Evolutionary conservation across 176 grass and related monocot species (phyloP).

Genomic region (Tuctoria greenei): DNA sequence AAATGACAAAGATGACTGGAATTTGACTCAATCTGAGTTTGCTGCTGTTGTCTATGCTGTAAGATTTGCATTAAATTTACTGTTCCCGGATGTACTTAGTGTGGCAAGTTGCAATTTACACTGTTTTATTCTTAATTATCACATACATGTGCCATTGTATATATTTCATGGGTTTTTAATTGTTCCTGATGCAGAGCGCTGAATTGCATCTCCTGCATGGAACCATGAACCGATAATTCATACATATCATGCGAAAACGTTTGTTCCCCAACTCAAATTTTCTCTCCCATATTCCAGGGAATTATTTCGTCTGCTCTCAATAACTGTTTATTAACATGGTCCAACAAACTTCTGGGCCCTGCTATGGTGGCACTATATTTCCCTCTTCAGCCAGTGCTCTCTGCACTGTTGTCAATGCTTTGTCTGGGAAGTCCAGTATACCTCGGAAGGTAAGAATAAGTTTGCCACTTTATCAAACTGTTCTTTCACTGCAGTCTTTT

Average conservation of each 20-base stretch:
- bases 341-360: constrained; percentile 87
- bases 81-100: not conserved
- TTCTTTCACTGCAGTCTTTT: not conserved
- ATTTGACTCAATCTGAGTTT: constrained; percentile 63
- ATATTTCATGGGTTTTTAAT: no score
- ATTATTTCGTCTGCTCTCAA: constrained; percentile 57
- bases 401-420: constrained; percentile 64
- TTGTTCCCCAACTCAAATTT: constrained; percentile 1
- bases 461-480: constrained; percentile 7
- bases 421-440: constrained; percentile 83
- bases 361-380: constrained; percentile 77
- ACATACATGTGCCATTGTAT: not conserved
- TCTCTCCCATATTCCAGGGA: constrained; percentile 49
- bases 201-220: not conserved
- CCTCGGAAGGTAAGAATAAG: constrained; percentile 65
- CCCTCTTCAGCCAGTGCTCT: constrained; percentile 77
- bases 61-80: constrained; percentile 35
- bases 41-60: constrained; percentile 81
- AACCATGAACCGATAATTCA: constrained; percentile 13
- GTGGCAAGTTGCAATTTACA: not conserved
- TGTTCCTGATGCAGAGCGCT: not conserved
- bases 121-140: not conserved
- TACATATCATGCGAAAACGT: not conserved
- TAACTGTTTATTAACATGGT: constrained; percentile 77
- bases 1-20: constrained; percentile 60